Percentiles rank a stretch among this genome's conserved stretches.
These are phyloP conservation scores for Pythium phragmitis DNA, from an alignment of 352 stramenopile species.

Conservation along the genomic window DNA sequence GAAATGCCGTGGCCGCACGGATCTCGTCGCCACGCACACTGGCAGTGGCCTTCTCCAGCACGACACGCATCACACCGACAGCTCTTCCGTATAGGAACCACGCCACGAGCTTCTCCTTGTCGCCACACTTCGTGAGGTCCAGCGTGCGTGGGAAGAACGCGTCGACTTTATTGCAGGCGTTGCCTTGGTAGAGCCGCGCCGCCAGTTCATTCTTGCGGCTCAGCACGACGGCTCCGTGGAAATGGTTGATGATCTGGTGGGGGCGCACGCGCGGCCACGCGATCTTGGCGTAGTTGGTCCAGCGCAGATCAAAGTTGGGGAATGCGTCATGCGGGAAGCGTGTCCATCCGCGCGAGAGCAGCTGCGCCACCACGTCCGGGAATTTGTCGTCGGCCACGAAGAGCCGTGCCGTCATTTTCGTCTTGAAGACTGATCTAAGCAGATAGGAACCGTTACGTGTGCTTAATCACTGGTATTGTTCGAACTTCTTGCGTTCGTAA, in stretches of 20 bases:
- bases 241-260: slow-evolving; percentile 63
- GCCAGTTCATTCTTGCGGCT: slow-evolving; percentile 64
- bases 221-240: slow-evolving; percentile 59
- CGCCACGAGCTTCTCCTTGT: slow-evolving; percentile 26
- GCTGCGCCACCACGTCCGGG: slow-evolving; percentile 41
- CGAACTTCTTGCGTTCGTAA: slow-evolving; percentile 10
- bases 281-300: slow-evolving; percentile 72
- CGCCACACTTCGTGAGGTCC: slow-evolving; percentile 24
- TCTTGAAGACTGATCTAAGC: not conserved
- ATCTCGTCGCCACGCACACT: not conserved
- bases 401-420: slow-evolving; percentile 16
- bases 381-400: slow-evolving; percentile 68
- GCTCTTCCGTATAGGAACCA: slow-evolving; percentile 57
- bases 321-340: slow-evolving; percentile 58
- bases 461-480: not conserved
- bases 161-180: slow-evolving; percentile 27
- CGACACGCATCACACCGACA: slow-evolving; percentile 25
- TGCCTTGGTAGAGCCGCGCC: slow-evolving; percentile 31
- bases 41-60: not conserved
- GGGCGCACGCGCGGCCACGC: slow-evolving; percentile 43
- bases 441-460: not conserved
- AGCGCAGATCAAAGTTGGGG: slow-evolving; percentile 59
- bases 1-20: not conserved
- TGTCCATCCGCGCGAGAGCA: slow-evolving; percentile 41
- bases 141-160: slow-evolving; percentile 57